Base-by-base conservation (phyloP, 202 grass and related monocot genomes). In the Sporobolus alterniflorus region DNA sequence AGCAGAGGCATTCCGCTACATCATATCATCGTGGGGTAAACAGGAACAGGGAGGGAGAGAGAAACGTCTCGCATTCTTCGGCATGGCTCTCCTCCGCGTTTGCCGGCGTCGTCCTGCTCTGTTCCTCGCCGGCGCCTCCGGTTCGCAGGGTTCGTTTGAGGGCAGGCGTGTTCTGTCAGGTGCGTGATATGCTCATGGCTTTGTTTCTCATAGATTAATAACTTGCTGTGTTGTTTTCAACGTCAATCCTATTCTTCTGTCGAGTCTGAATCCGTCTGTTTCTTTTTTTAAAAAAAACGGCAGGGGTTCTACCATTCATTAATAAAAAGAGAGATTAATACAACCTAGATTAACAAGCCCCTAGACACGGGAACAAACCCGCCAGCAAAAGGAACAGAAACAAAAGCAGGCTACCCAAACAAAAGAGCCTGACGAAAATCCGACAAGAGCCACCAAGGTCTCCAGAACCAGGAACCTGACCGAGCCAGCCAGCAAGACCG, bases 41-140 rank as follows among this genome's bases (percentile, higher is more conserved):
- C 21, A 14, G 16, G 20, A 25, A 11, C 54, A 3, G 64, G 46
- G 28, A 69, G 24, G 24, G 2, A n/a, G 48, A 57, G 30, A 26
- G 77, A 20, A 25, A 18, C 5, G 6, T 14, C 32, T 36, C 17
- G 1, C 49, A 5, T 39, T 41, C 32, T 9, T 11, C 32, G 11
- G 32, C 39, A 86, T 86, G 78, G 59, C 83, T 73, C 40, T 44
- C 73, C 72, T 71, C 73, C 20, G 64, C 83, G 40, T 7, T 66
- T 7, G 78, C 60, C 77, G 77, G 36, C 69, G 81, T 42, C 73
- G 77, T 51, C 22, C 48, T 89, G 47, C 39, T 89, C 36, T 73
- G 40, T 4, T 78, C 29, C 31, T 86, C 73, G 48, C 78, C 66
- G 54, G 63, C 26, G 67, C 22, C 66, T 32, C 77, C 8, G 8